Conservation (phyloP, 1,139 yeast genomes). For the Yamadazyma sp. region DNA sequence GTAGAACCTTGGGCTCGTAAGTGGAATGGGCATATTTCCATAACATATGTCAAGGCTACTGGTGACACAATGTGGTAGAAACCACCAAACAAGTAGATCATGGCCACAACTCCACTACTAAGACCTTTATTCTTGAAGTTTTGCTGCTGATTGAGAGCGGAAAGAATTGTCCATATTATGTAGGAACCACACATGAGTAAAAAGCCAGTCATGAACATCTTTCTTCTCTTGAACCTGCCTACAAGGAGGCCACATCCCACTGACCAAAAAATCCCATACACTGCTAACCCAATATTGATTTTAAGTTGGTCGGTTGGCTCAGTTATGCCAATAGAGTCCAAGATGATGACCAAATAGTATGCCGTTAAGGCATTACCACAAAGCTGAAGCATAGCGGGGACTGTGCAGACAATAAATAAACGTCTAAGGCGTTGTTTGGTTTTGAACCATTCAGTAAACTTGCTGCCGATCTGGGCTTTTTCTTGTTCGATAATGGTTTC, state of each 20-base stretch:
- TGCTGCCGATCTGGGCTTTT: slow-evolving; percentile 18
- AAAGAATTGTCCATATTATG: slow-evolving; percentile 30
- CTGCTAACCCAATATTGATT: slow-evolving; percentile 34
- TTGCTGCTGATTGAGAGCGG: slow-evolving; percentile 31
- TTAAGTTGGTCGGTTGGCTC: slow-evolving; percentile 41
- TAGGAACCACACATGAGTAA: slow-evolving; percentile 17
- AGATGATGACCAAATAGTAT: slow-evolving; percentile 48
- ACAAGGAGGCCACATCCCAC: slow-evolving; percentile 23
- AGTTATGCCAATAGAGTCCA: slow-evolving; percentile 50
- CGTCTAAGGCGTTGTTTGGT: slow-evolving; percentile 23
- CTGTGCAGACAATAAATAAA: slow-evolving; percentile 33
- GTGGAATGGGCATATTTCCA: slow-evolving; percentile 29
- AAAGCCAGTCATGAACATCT: slow-evolving; percentile 23
- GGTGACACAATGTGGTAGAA: slow-evolving; percentile 19
- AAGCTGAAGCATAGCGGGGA: slow-evolving; percentile 43
- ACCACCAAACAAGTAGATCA: slow-evolving; percentile 33
- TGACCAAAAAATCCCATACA: slow-evolving; percentile 36
- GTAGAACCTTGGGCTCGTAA: slow-evolving; percentile 17
- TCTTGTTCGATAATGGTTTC: slow-evolving; percentile 37
- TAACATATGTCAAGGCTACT: slow-evolving; percentile 27
- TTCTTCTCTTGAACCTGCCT: slow-evolving; percentile 14
- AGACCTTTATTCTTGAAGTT: slow-evolving; percentile 27
- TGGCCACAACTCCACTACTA: slow-evolving; percentile 26
- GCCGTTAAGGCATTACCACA: slow-evolving; percentile 54
- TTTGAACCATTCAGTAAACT: slow-evolving; percentile 37